Percentiles rank a stretch among this genome's conserved stretches.
Evolutionary conservation across 1,284 basidiomycete genomes (phyloP).

Genomic region (Ustilago esculenta): DNA sequence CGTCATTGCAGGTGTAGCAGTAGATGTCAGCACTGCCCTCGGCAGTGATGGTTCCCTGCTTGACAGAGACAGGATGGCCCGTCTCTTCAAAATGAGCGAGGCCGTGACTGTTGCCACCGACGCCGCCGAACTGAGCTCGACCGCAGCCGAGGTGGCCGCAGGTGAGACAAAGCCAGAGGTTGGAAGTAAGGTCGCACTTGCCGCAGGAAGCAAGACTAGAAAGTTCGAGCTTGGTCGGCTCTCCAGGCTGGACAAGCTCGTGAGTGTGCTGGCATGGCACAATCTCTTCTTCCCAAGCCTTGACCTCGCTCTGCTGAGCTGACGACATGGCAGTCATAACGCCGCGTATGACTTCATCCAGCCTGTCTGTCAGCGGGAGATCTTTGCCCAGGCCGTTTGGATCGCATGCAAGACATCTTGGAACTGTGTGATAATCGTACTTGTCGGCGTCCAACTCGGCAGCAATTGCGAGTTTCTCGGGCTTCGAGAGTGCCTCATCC

Average conservation of each 20-base stretch:
- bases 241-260: conserved; percentile 73
- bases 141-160: conserved; percentile 94
- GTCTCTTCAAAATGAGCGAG: conserved; percentile 81
- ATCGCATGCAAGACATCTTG: conserved; percentile 78
- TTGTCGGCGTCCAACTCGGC: conserved; percentile 87
- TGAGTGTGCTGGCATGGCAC: conserved; percentile 85
- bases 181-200: conserved; percentile 69
- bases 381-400: conserved; percentile 69
- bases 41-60: conserved; percentile 94
- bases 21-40: conserved; percentile 93
- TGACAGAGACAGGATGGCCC: conserved; percentile 85
- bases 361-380: conserved; percentile 69
- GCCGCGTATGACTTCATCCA: conserved; percentile 73
- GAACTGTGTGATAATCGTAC: conserved; percentile 76
- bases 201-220: conserved; percentile 45
- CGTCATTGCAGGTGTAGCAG: conserved; percentile 92
- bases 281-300: conserved; percentile 98
- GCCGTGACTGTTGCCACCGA: conserved; percentile 90
- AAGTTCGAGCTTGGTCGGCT: conserved; percentile 50
- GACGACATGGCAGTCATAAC: conserved; percentile 86
- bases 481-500: conserved; percentile 51
- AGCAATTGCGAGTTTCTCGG: conserved; percentile 86
- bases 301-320: conserved; percentile 89
- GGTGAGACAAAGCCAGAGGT: conserved; percentile 93
- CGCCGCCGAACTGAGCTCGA: conserved; percentile 83